Evolutionary conservation across 2,329 filamentous ascomycete species (phyloP).

Genomic region (Sclerotinia sclerotiorum): DNA sequence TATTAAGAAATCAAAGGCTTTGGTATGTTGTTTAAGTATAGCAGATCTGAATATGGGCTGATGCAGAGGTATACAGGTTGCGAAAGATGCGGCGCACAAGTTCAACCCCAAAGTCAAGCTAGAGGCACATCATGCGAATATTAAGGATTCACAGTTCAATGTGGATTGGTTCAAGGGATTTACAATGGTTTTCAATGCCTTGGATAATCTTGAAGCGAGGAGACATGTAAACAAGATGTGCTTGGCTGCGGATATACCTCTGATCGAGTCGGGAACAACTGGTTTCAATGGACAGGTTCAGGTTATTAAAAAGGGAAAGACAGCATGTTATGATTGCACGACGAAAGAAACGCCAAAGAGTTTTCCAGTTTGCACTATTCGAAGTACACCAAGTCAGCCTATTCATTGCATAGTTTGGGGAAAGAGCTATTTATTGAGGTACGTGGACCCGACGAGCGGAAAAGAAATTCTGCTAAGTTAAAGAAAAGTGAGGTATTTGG

Average conservation of each 20-base stretch:
- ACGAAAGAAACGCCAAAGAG: conserved; percentile 87
- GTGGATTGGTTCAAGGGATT: conserved; percentile 86
- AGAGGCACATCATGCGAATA: conserved; percentile 88
- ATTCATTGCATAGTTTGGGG: conserved; percentile 99
- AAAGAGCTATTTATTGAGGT: conserved; percentile 91
- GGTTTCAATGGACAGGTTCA: conserved; percentile 98
- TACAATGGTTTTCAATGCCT: conserved; percentile 87
- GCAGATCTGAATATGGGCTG: conserved; percentile 17
- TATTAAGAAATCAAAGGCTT: conserved; percentile 94
- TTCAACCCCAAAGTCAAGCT: conserved; percentile 91
- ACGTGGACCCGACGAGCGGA: conserved; percentile 25
- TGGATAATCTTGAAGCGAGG: conserved; percentile 92
- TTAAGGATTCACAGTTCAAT: conserved; percentile 85
- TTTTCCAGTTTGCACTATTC: conserved; percentile 95
- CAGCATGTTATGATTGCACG: conserved; percentile 95
- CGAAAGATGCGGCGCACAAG: conserved; percentile 82
- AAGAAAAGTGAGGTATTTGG: conserved; percentile 77
- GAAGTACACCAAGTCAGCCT: conserved; percentile 91
- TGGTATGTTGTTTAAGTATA: conserved; percentile 57
- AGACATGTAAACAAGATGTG: conserved; percentile 98
- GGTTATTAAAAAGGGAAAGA: conserved; percentile 87
- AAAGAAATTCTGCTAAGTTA: conserved; percentile 37
- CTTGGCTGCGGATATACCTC: conserved; percentile 80
- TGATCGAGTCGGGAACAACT: conserved; percentile 96
- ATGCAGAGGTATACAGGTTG: conserved; percentile 58